Evolutionary conservation across 805 yeast species (phyloP).

Genomic region (Kuraishia piskuri): DNA sequence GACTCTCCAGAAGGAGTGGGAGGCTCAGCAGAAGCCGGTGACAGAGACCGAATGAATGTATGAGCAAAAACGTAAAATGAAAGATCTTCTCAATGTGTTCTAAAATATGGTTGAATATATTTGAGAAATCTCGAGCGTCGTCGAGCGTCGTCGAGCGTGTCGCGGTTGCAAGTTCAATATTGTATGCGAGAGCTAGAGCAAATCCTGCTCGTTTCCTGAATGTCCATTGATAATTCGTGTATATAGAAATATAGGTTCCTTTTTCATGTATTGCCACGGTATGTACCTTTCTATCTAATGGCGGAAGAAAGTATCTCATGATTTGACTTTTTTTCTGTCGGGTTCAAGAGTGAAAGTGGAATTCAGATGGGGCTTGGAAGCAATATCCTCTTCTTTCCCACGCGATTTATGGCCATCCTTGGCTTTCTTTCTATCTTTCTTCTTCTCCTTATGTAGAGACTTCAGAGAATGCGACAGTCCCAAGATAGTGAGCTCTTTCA

Average conservation of each 20-base stretch:
- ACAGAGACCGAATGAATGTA: not conserved
- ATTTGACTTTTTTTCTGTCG: not conserved
- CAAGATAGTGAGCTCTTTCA: not conserved
- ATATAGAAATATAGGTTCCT: not conserved
- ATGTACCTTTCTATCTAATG: not conserved
- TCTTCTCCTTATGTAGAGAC: not conserved
- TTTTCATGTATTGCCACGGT: not conserved
- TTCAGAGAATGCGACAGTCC: not conserved
- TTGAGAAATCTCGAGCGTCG: too few relatives aligned
- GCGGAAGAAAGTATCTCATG: not conserved
- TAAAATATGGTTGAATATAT: too few relatives aligned
- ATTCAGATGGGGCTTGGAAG: not conserved
- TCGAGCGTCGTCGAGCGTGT: not conserved
- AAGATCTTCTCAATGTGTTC: too few relatives aligned
- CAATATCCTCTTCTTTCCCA: not conserved
- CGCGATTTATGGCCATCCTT: not conserved
- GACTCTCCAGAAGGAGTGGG: conserved; percentile 20
- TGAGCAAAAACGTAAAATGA: conserved; percentile 1
- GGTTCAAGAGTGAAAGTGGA: not conserved
- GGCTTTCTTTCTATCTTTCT: not conserved
- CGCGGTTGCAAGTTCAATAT: too few relatives aligned
- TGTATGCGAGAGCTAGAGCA: too few relatives aligned
- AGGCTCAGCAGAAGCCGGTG: conserved; percentile 3
- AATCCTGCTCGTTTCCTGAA: too few relatives aligned
- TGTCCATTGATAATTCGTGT: not conserved